phyloP scores from a whole-genome alignment of 441 rosid species.

The Omphalea diandra region DNA sequence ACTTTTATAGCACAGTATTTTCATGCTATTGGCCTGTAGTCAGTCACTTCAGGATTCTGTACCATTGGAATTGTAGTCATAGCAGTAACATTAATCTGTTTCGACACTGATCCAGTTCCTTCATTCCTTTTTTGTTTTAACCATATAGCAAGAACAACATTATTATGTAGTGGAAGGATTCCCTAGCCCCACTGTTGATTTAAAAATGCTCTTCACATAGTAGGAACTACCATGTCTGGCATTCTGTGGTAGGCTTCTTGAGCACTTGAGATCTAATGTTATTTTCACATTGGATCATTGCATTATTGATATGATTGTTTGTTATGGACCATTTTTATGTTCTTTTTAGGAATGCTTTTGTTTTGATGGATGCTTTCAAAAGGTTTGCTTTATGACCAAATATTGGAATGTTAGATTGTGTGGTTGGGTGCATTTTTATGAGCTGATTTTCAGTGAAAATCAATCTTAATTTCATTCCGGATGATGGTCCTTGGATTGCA shows the following conservation, averaged over 20 bases:
- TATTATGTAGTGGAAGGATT: no score
- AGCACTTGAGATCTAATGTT: neutral
- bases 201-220: neutral
- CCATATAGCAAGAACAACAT: neutral
- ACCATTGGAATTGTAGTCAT: no score
- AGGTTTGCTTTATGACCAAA: neutral
- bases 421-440: neutral
- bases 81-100: no score
- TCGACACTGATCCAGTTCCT: no score
- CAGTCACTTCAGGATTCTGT: no score
- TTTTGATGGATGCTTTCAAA: neutral
- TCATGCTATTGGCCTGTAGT: no score
- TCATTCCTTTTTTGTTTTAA: no score
- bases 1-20: no score
- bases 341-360: no score
- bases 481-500: conserved; percentile 31
- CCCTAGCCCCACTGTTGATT: no score
- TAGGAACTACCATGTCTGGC: no score
- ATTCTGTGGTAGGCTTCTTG: neutral
- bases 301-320: neutral
- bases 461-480: neutral
- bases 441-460: neutral
- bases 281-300: neutral
- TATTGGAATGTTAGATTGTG: neutral
- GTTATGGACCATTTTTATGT: neutral